Percentiles rank a stretch among this genome's conserved stretches.
Conservation (phyloP, 805 yeast species). For the Nakazawaea wyomingensis region DNA sequence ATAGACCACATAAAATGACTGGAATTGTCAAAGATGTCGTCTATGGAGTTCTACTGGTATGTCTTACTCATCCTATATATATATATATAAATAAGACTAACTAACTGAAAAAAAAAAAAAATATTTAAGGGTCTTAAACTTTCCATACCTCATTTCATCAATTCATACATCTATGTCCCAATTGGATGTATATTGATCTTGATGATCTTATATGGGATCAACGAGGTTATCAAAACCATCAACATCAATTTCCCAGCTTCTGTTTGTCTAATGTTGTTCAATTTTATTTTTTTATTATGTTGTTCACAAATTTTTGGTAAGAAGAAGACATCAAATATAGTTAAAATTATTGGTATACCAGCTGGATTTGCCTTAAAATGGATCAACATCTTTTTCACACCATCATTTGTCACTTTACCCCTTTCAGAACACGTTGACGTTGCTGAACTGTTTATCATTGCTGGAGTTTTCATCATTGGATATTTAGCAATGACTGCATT, state of each 20-base stretch:
- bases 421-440: slow-evolving; percentile 60
- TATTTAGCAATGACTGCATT: slow-evolving; percentile 46
- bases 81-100: no score
- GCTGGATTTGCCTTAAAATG: slow-evolving; percentile 66
- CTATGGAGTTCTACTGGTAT: not conserved
- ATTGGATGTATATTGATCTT: slow-evolving; percentile 42
- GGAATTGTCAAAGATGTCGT: not conserved
- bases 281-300: slow-evolving; percentile 40
- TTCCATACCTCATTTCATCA: slow-evolving; percentile 28
- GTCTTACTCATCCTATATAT: not conserved
- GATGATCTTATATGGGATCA: slow-evolving; percentile 46
- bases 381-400: slow-evolving; percentile 77
- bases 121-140: slow-evolving; percentile 15
- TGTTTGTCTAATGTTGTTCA: slow-evolving; percentile 62
- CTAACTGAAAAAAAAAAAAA: no score
- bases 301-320: slow-evolving; percentile 34
- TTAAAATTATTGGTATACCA: slow-evolving; percentile 46
- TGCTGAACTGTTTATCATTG: slow-evolving; percentile 66
- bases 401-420: slow-evolving; percentile 70
- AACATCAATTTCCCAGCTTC: slow-evolving; percentile 62
- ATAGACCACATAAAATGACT: not conserved
- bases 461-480: slow-evolving; percentile 68
- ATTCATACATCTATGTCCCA: slow-evolving; percentile 43
- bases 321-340: slow-evolving; percentile 20
- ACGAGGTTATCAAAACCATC: slow-evolving; percentile 38